Percentiles rank a stretch among this genome's conserved stretches.
phyloP scores from a whole-genome alignment of 2,329 filamentous ascomycete genomes.

The Aspergillus amoenus region DNA sequence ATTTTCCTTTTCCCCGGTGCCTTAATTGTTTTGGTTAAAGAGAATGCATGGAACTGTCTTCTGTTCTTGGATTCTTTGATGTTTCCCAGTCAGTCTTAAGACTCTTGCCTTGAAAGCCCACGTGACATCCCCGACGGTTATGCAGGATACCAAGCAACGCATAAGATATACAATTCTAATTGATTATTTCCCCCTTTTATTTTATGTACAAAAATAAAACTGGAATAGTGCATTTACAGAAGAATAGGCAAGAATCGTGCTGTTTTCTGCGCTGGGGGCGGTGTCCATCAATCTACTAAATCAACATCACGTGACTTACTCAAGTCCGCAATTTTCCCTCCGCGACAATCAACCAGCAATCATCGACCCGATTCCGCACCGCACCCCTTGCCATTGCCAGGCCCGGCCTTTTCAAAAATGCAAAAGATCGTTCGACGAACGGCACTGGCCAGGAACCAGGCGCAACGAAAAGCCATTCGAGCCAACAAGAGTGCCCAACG shows the following conservation, averaged over 20 bases:
- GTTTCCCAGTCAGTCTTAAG: neutral
- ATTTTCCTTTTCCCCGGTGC: conserved; percentile 17
- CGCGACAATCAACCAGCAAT: neutral
- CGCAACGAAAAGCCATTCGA: conserved; percentile 46
- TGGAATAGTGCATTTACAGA: neutral
- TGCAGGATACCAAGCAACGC: conserved; percentile 1
- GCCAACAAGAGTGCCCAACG: conserved; percentile 43
- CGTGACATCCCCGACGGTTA: neutral
- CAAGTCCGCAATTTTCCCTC: conserved; percentile 23
- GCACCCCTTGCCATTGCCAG: conserved; percentile 29
- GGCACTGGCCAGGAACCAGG: conserved; percentile 65
- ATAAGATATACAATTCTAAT: neutral
- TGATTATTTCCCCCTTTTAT: neutral
- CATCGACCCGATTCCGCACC: neutral
- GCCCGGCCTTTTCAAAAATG: conserved; percentile 51
- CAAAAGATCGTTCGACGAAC: conserved; percentile 70
- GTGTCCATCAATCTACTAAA: neutral
- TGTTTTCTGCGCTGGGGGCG: neutral
- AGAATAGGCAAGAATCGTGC: neutral
- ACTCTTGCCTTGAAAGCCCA: neutral
- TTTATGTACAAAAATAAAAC: neutral
- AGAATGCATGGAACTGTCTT: conserved; percentile 34
- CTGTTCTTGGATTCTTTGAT: conserved; percentile 11
- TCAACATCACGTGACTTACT: neutral
- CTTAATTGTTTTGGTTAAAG: conserved; percentile 30